Evolutionary conservation across 305 asterid species (phyloP).

Genomic region (Rubia balearica): DNA sequence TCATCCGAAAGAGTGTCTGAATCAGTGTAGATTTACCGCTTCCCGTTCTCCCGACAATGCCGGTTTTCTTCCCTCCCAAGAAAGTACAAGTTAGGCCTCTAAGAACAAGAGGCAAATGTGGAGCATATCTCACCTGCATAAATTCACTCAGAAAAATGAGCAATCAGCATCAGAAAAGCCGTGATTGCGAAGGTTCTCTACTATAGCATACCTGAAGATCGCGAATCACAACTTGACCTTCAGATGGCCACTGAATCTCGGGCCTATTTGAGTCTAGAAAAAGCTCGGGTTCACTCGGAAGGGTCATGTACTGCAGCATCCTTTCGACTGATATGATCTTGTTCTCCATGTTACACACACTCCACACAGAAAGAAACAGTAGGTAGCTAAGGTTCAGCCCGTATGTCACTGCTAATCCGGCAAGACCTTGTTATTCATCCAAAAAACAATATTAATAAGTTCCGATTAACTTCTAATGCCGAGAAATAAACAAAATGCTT

Average conservation of each 20-base stretch:
- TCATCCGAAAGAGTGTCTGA: conserved; percentile 80
- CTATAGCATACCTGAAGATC: conserved; percentile 55
- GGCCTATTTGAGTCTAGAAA: conserved; percentile 54
- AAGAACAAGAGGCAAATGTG: conserved; percentile 78
- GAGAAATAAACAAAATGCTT: conserved; percentile 18
- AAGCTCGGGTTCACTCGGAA: conserved; percentile 69
- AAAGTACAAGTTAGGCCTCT: conserved; percentile 75
- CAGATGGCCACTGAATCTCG: conserved; percentile 48
- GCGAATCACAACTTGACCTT: conserved; percentile 56
- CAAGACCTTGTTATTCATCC: conserved; percentile 44
- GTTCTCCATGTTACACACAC: conserved; percentile 57
- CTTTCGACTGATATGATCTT: conserved; percentile 80
- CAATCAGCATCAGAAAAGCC: neutral
- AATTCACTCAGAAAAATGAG: neutral
- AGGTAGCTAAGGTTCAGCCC: conserved; percentile 60
- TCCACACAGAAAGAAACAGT: conserved; percentile 56
- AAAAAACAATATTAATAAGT: conserved; percentile 1
- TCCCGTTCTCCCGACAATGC: conserved; percentile 89
- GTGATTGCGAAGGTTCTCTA: neutral
- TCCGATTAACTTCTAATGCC: neutral
- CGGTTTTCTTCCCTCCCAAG: conserved; percentile 68
- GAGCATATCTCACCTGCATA: conserved; percentile 66
- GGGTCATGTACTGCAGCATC: conserved; percentile 60
- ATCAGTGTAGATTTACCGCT: conserved; percentile 86
- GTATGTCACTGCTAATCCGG: conserved; percentile 79